phyloP scores from a whole-genome alignment of 2,329 filamentous ascomycete genomes.

The Lecanicillium sp. region DNA sequence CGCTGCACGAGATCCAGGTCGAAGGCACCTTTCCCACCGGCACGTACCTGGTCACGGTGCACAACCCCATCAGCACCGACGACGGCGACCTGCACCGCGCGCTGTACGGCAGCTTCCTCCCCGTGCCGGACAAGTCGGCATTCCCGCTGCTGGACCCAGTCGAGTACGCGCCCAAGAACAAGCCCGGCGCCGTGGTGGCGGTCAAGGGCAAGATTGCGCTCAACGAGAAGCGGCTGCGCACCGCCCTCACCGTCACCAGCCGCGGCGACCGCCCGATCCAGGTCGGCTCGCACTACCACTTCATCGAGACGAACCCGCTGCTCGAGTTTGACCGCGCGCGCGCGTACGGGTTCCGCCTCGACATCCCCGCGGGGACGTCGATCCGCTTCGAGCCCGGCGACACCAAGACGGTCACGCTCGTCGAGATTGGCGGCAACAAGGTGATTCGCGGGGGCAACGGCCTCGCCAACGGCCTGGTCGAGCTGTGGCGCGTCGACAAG shows the following conservation, averaged over 20 bases:
- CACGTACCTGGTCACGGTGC: constrained; percentile 90
- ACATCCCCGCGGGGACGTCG: constrained; percentile 85
- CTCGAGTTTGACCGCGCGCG: constrained; percentile 79
- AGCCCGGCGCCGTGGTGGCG: constrained; percentile 73
- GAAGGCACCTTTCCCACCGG: constrained; percentile 89
- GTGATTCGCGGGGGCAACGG: constrained; percentile 79
- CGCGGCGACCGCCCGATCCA: constrained; percentile 86
- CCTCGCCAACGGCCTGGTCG: constrained; percentile 65
- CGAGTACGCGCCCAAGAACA: constrained; percentile 59
- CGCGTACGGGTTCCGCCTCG: constrained; percentile 77
- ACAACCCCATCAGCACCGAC: constrained; percentile 78
- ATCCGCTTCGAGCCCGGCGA: constrained; percentile 93
- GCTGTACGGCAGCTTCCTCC: constrained; percentile 85
- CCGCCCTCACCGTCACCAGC: constrained; percentile 71
- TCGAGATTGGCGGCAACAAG: constrained; percentile 76
- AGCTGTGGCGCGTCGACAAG: constrained; percentile 52
- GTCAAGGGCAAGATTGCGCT: constrained; percentile 61
- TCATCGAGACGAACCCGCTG: constrained; percentile 84
- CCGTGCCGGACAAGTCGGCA: constrained; percentile 58
- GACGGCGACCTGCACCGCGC: constrained; percentile 83
- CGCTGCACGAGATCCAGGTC: constrained; percentile 79
- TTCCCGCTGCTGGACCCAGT: constrained; percentile 59
- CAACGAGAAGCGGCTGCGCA: constrained; percentile 67
- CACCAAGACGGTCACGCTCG: constrained; percentile 78
- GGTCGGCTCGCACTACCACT: constrained; percentile 92